These are phyloP conservation scores for Huiozyma sinensis DNA, from an alignment of 805 yeast genomes.

Conservation along the genomic window DNA sequence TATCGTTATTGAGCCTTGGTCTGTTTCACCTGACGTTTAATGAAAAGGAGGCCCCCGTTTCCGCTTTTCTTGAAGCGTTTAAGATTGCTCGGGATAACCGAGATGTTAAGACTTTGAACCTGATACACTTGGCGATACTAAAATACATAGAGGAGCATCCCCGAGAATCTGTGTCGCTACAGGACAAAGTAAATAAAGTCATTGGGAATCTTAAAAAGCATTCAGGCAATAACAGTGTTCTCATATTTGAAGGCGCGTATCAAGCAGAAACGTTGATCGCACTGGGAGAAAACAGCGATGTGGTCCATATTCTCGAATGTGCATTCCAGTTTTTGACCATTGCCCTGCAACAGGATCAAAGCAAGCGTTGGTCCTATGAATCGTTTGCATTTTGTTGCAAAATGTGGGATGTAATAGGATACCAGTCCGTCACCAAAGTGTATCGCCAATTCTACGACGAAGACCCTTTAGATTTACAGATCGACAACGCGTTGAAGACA, in stretches of 20 bases:
- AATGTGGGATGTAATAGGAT: conserved; percentile 18
- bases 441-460: conserved; percentile 5
- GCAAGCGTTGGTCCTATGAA: neutral
- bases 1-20: conserved; percentile 64
- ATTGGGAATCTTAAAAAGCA: conserved; percentile 39
- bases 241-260: conserved; percentile 43
- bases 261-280: conserved; percentile 52
- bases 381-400: conserved; percentile 3
- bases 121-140: conserved; percentile 63
- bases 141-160: conserved; percentile 64
- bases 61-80: conserved; percentile 79
- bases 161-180: conserved; percentile 38
- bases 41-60: conserved; percentile 55
- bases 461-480: conserved; percentile 4
- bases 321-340: conserved; percentile 46
- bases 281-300: conserved; percentile 40
- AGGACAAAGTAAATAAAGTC: conserved; percentile 53
- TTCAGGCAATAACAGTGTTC: conserved; percentile 20
- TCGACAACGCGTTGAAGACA: conserved; percentile 3
- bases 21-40: conserved; percentile 60
- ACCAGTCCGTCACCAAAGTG: conserved; percentile 7
- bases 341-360: conserved; percentile 35
- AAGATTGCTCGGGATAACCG: conserved; percentile 78
- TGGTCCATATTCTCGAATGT: conserved; percentile 41
- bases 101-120: conserved; percentile 62